phyloP scores from a whole-genome alignment of 1,284 basidiomycete species.

The Bondarzewia mesenterica region DNA sequence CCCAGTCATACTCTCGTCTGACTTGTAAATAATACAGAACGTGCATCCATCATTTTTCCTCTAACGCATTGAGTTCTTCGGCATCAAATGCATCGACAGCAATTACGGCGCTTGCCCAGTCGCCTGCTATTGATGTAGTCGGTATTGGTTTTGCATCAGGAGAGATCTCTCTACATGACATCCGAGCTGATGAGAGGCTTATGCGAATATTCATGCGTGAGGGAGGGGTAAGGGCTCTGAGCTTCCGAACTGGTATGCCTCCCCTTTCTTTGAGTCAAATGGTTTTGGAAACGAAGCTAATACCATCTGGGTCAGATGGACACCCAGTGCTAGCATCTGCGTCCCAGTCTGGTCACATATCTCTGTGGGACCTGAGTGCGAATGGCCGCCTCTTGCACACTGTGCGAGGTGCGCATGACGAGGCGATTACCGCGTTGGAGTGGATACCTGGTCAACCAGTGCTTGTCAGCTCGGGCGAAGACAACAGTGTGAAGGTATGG shows the following conservation, averaged over 20 bases:
- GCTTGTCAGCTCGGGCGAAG: conserved; percentile 80
- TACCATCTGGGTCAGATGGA: conserved; percentile 49
- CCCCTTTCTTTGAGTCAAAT: neutral
- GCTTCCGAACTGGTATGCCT: conserved; percentile 79
- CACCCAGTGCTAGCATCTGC: conserved; percentile 81
- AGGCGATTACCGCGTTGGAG: conserved; percentile 70
- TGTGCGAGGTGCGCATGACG: conserved; percentile 81
- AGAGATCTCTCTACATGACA: conserved; percentile 83
- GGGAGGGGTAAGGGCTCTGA: conserved; percentile 66
- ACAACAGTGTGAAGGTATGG: conserved; percentile 86
- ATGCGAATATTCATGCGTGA: conserved; percentile 87
- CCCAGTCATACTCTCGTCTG: conserved; percentile 3
- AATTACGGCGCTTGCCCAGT: conserved; percentile 80
- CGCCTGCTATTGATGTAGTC: conserved; percentile 93
- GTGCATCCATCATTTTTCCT: conserved; percentile 57
- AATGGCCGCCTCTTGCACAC: conserved; percentile 79
- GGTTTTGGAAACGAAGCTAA: neutral
- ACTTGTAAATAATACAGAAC: conserved; percentile 31
- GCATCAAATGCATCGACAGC: conserved; percentile 41
- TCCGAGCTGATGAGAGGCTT: conserved; percentile 82
- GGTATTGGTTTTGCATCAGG: conserved; percentile 88
- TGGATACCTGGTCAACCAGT: conserved; percentile 91
- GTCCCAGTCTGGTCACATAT: conserved; percentile 81
- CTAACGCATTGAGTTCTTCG: conserved; percentile 36
- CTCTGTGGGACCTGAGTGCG: conserved; percentile 85